Conservation (phyloP, 2,329 filamentous ascomycete species). For the Bipolaris oryzae region DNA sequence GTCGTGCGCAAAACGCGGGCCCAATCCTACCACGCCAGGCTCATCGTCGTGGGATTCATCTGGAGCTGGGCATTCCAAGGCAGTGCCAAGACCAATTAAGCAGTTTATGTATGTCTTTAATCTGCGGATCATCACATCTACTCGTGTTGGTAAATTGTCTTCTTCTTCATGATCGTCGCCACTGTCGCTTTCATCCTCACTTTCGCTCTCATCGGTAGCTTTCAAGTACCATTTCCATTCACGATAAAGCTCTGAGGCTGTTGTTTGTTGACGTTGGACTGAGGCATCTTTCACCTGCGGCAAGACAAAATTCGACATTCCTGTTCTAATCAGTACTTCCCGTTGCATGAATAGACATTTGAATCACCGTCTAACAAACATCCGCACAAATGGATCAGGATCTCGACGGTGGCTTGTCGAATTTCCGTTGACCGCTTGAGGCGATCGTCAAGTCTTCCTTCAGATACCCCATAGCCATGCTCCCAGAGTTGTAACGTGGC, state of each 20-base stretch:
- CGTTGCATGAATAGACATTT: neutral
- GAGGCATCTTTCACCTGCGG: neutral
- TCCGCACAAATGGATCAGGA: constrained; percentile 8
- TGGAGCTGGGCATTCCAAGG: constrained; percentile 25
- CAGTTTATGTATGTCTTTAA: constrained; percentile 16
- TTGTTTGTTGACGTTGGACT: neutral
- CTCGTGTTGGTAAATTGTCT: neutral
- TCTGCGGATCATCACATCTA: constrained; percentile 11
- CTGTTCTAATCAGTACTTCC: neutral
- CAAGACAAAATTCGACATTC: neutral
- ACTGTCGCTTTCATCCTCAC: neutral
- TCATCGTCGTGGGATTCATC: constrained; percentile 19
- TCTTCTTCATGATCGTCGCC: neutral
- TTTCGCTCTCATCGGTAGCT: neutral
- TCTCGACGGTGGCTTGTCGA: constrained; percentile 16
- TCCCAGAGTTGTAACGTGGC: constrained; percentile 24
- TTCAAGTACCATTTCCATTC: neutral
- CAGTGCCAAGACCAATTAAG: constrained; percentile 23
- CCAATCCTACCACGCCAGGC: constrained; percentile 2
- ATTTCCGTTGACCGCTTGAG: constrained; percentile 26
- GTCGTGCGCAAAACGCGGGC: constrained; percentile 22
- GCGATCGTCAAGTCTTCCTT: constrained; percentile 20
- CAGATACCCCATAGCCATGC: constrained; percentile 17
- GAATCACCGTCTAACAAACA: neutral
- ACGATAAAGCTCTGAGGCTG: neutral